These are phyloP conservation scores for Coemansia sp. DNA, from an alignment of 192 early-diverging fungal genomes.

Conservation along the genomic window DNA sequence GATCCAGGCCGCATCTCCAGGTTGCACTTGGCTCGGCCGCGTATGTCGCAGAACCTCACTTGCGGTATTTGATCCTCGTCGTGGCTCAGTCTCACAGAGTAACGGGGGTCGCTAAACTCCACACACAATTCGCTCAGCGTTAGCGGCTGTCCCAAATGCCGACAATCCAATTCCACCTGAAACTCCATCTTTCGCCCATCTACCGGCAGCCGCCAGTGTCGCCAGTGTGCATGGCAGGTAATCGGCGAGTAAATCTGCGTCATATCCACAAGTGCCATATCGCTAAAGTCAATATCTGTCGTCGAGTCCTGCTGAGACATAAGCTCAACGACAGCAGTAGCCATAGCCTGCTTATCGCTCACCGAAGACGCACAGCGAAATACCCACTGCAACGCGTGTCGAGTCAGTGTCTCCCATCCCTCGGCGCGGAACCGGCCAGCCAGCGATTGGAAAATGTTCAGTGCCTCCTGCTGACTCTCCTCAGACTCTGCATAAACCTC, in stretches of 20 bases:
- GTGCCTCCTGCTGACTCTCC: background rate
- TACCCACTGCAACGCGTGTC: conserved; percentile 31
- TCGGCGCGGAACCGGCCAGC: conserved; percentile 27
- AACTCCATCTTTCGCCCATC: conserved; percentile 20
- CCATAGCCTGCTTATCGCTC: background rate
- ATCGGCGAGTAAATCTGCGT: conserved; percentile 37
- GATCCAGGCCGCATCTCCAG: conserved; percentile 17
- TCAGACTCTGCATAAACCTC: conserved; percentile 13
- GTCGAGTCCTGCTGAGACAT: conserved; percentile 1
- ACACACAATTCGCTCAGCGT: conserved; percentile 22
- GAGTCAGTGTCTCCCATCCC: conserved; percentile 34
- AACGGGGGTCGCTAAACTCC: conserved; percentile 25
- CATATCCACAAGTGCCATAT: conserved; percentile 30
- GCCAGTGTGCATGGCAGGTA: conserved; percentile 50
- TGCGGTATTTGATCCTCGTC: background rate
- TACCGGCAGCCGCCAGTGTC: conserved; percentile 19
- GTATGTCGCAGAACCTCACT: conserved; percentile 3
- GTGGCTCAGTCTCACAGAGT: background rate
- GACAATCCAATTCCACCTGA: conserved; percentile 37
- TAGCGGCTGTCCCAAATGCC: conserved; percentile 10
- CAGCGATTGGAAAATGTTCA: conserved; percentile 19
- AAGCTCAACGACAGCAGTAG: conserved; percentile 28
- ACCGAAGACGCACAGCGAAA: conserved; percentile 7
- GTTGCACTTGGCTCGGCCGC: background rate
- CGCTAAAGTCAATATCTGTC: background rate